Evolutionary conservation across 768 basidiomycete genomes (phyloP).

Genomic region (Tylopilus cervinicoccineus): DNA sequence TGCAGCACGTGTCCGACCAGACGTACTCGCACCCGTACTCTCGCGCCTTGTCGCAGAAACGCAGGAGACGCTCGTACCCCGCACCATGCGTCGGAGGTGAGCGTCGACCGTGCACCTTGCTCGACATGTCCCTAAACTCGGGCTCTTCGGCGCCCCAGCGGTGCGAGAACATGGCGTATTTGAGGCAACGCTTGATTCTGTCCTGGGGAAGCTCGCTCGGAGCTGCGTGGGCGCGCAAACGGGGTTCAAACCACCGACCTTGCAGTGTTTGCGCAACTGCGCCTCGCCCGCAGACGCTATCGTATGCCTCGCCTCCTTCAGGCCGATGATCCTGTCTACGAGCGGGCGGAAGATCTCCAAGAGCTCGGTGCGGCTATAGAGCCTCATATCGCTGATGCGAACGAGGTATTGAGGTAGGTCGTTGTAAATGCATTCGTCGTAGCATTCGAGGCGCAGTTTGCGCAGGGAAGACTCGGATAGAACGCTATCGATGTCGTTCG

Average conservation of each 20-base stretch:
- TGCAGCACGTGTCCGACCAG: slow-evolving; percentile 23
- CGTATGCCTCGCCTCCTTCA: neutral
- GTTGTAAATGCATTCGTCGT: slow-evolving; percentile 7
- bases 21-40: slow-evolving; percentile 15
- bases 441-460: slow-evolving; percentile 2
- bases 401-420: slow-evolving; percentile 15
- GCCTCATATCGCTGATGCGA: slow-evolving; percentile 11
- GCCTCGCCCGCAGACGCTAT: neutral
- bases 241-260: slow-evolving; percentile 3
- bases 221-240: too few relatives aligned
- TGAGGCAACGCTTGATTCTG: slow-evolving; percentile 3
- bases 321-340: neutral
- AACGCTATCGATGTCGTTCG: neutral
- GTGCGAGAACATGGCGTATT: slow-evolving; percentile 17
- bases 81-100: neutral
- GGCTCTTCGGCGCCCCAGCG: slow-evolving; percentile 18
- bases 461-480: neutral
- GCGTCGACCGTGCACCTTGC: neutral
- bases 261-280: neutral
- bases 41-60: slow-evolving; percentile 13
- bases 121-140: slow-evolving; percentile 10
- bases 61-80: slow-evolving; percentile 11
- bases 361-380: slow-evolving; percentile 7
- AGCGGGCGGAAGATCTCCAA: slow-evolving; percentile 1
- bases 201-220: too few relatives aligned